Conservation (phyloP, 768 basidiomycete species). For the Fomitopsis pulvina region DNA sequence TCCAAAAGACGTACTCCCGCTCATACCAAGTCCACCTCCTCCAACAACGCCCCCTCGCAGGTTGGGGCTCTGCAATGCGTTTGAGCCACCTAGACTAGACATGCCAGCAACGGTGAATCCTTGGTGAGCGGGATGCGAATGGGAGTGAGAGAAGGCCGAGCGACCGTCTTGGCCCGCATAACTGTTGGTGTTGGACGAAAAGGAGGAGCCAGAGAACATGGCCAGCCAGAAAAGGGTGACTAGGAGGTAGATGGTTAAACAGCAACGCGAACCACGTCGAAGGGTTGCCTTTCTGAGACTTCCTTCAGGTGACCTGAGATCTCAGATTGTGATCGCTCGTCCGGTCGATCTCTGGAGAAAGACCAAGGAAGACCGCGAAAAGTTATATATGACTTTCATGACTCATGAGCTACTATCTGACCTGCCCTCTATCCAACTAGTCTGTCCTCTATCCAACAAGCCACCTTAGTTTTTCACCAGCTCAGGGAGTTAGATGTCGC, state of each 20-base stretch:
- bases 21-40: conserved; percentile 14
- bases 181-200: conserved; percentile 8
- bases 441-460: too few relatives aligned
- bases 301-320: background rate
- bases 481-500: conserved; percentile 12
- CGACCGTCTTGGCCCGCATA: conserved; percentile 17
- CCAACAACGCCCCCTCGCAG: conserved; percentile 48
- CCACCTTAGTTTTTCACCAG: too few relatives aligned
- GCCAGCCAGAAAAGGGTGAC: background rate
- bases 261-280: background rate
- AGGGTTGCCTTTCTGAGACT: background rate
- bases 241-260: background rate
- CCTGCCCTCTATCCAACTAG: too few relatives aligned
- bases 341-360: background rate
- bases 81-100: conserved; percentile 44
- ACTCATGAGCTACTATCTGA: too few relatives aligned
- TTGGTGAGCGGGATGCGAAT: conserved; percentile 19
- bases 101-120: conserved; percentile 56
- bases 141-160: conserved; percentile 19
- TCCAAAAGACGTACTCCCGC: conserved; percentile 27
- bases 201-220: conserved; percentile 19
- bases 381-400: too few relatives aligned
- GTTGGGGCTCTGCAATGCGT: conserved; percentile 33
- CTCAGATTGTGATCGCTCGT: background rate
- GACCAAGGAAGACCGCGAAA: background rate